phyloP scores from a whole-genome alignment of 352 stramenopile genomes.

The Globisporangium orthogonon region DNA sequence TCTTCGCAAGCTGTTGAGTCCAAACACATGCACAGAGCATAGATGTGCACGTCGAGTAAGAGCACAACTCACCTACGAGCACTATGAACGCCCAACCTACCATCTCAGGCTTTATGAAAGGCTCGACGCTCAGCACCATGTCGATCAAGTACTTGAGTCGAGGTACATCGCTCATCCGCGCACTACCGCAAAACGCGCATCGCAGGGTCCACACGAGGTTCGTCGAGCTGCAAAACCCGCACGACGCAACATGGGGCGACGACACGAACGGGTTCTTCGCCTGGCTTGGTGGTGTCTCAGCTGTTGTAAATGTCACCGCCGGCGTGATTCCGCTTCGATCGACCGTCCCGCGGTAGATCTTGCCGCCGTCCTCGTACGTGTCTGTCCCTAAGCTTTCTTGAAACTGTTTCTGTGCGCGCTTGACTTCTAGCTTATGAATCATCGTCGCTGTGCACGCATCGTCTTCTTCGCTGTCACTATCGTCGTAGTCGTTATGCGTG shows the following conservation, averaged over 20 bases:
- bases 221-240: constrained; percentile 65
- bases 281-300: constrained; percentile 46
- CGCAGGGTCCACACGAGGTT: constrained; percentile 64
- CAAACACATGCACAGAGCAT: background rate
- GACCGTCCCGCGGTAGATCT: constrained; percentile 34
- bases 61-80: too few relatives aligned
- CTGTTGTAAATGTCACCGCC: constrained; percentile 53
- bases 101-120: constrained; percentile 44
- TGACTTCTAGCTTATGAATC: constrained; percentile 10
- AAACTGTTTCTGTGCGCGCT: constrained; percentile 20
- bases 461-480: constrained; percentile 1
- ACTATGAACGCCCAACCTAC: constrained; percentile 13
- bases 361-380: constrained; percentile 38
- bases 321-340: constrained; percentile 59
- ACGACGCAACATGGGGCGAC: constrained; percentile 24
- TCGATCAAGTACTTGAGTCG: constrained; percentile 73
- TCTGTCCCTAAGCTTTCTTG: constrained; percentile 15
- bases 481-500: background rate
- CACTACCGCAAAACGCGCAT: constrained; percentile 65
- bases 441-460: constrained; percentile 9
- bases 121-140: constrained; percentile 71
- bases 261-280: constrained; percentile 31
- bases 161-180: constrained; percentile 64
- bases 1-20: constrained; percentile 41
- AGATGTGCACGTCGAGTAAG: background rate